Conservation (phyloP, 2,329 filamentous ascomycete species). For the Macrophomina pseudophaseolina region DNA sequence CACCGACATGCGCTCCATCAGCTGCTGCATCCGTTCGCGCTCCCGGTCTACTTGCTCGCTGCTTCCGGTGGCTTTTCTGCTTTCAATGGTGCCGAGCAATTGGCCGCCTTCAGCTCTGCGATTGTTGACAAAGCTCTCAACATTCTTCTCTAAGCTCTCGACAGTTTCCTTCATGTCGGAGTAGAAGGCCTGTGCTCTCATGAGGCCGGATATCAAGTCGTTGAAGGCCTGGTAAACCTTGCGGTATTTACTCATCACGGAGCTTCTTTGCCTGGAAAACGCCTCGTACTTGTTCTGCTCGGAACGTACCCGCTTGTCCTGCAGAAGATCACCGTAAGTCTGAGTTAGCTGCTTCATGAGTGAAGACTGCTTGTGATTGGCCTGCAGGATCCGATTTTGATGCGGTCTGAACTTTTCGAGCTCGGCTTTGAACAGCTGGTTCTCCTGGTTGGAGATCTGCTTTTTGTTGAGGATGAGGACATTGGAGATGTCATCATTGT, state of each 20-base stretch:
- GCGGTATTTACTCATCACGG: constrained; percentile 85
- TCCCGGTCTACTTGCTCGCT: constrained; percentile 76
- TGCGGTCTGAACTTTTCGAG: constrained; percentile 97
- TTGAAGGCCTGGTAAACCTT: constrained; percentile 91
- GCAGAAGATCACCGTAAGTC: constrained; percentile 83
- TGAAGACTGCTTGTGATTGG: constrained; percentile 92
- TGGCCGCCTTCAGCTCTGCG: constrained; percentile 88
- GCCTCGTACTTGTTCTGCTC: constrained; percentile 95
- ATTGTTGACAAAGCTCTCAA: constrained; percentile 96
- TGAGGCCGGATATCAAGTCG: constrained; percentile 83
- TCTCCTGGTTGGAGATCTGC: constrained; percentile 88
- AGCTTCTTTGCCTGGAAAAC: constrained; percentile 80
- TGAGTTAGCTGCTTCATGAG: constrained; percentile 93
- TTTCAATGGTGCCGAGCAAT: constrained; percentile 85
- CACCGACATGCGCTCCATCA: constrained; percentile 97
- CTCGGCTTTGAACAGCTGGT: constrained; percentile 90
- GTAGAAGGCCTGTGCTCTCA: constrained; percentile 91
- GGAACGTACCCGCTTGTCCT: constrained; percentile 90
- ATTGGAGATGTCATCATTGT: constrained; percentile 96
- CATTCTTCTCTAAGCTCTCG: constrained; percentile 90
- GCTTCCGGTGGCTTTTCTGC: constrained; percentile 68
- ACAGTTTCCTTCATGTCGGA: constrained; percentile 94
- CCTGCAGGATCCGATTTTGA: constrained; percentile 87
- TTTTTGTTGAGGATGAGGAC: constrained; percentile 98
- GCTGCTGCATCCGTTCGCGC: constrained; percentile 78